Evolutionary conservation across 257 asterid species (phyloP), one percentile per base, ranked within the genome.

Genomic region (Nicotiana attenuata): DNA sequence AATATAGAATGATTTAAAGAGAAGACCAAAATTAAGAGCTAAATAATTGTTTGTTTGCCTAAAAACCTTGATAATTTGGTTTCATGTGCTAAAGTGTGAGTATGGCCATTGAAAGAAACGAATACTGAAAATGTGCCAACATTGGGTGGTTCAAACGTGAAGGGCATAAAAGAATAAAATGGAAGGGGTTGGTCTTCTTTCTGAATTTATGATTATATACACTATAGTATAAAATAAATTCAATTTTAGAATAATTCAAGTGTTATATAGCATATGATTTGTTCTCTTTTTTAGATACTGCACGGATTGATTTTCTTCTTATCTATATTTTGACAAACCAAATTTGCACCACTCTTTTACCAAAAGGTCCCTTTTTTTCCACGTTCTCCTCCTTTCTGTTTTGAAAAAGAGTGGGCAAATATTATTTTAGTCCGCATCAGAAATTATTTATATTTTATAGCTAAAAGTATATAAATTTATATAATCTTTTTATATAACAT

Each of bases 91-190:
- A 68, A 68, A 38, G 31, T 10, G n/a, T 69, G 31, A n/a, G 24
- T 33, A 33, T 67, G 53, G 35, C 56, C 71, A 59, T 41, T 14
- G 56, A 33, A 24, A 31, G 57, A 61, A 59, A 33, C 26, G 71
- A 78, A 78, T 78, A 33, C 41, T 60, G 60, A 64, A 38, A 20
- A 57, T 60, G 82, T 78, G 73, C 73, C 82, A 78, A 78, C 82
- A 57, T 78, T 78, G 47, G 20, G 60, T 78, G 82, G 82, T 60
- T 35, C 75, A 78, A 22, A 60, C 3, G 57, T 38, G 26, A 60
- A 78, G 28, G 75, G 75, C 82, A 60, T 78, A 38, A 78, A 38
- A 60, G 82, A 78, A 78, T 78, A 78, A 64, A 78, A 57, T 64
- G 14, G 57, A 78, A 73, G 56, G 24, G 24, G 38, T 6, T 16